Percentiles rank a stretch among this genome's conserved stretches.
Evolutionary conservation across 108 stramenopile species (phyloP).

Genomic region (Fistulifera pelliculosa): DNA sequence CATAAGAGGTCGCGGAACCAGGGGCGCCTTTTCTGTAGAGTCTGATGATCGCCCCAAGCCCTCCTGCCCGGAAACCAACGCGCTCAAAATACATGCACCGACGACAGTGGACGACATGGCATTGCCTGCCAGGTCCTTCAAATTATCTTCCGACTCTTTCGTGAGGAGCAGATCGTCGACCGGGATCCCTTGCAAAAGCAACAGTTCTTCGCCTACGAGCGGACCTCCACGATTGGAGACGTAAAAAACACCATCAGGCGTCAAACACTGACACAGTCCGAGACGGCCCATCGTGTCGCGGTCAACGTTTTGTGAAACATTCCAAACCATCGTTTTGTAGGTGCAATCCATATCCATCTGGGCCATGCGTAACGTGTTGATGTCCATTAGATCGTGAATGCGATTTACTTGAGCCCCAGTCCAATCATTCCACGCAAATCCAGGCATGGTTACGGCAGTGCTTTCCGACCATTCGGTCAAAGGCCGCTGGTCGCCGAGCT

Average conservation of each 20-base stretch:
- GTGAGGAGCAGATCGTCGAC: conserved; percentile 32
- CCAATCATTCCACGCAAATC: conserved; percentile 37
- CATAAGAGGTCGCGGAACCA: conserved; percentile 17
- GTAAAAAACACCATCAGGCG: conserved; percentile 32
- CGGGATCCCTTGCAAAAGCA: conserved; percentile 40
- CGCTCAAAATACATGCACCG: conserved; percentile 19
- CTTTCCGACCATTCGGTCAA: conserved; percentile 29
- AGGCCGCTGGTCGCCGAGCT: conserved; percentile 28
- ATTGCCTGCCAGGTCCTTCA: conserved; percentile 34
- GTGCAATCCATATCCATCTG: conserved; percentile 14
- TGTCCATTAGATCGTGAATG: conserved; percentile 34
- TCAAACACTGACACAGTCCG: conserved; percentile 32
- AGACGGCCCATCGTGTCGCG: conserved; percentile 35
- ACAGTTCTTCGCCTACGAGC: conserved; percentile 32
- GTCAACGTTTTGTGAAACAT: conserved; percentile 37
- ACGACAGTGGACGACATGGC: conserved; percentile 41
- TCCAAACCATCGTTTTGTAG: conserved; percentile 47
- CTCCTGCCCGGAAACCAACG: conserved; percentile 10
- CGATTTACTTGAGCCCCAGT: conserved; percentile 25
- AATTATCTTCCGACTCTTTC: conserved; percentile 31
- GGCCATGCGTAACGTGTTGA: conserved; percentile 33
- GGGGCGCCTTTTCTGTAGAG: not conserved
- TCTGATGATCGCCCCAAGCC: not conserved
- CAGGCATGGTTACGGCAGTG: conserved; percentile 18
- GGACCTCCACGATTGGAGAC: conserved; percentile 37